phyloP scores from a whole-genome alignment of 2,329 filamentous ascomycete genomes.

The Bipolaris zeicola region DNA sequence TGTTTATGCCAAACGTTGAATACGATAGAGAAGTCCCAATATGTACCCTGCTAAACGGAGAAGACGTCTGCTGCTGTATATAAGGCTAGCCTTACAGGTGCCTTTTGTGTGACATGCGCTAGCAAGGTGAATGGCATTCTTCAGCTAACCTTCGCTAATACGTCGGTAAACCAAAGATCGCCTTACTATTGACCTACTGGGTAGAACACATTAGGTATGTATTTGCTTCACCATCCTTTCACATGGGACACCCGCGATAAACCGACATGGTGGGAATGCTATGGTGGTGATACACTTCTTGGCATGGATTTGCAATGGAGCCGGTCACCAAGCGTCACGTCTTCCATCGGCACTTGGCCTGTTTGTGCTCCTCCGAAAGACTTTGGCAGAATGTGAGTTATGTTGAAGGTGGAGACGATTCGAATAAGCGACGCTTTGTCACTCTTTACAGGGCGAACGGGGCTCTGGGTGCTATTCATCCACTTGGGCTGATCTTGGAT shows the following conservation, averaged over 20 bases:
- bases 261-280: slow-evolving; percentile 18
- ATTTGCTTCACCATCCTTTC: too few species aligned
- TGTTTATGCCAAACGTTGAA: background rate
- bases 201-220: too few species aligned
- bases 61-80: too few species aligned
- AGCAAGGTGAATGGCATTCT: too few species aligned
- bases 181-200: too few species aligned
- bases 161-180: too few species aligned
- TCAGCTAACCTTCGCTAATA: too few species aligned
- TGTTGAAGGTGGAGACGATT: slow-evolving; percentile 14
- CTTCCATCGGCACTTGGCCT: slow-evolving; percentile 14
- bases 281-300: slow-evolving; percentile 17
- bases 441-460: slow-evolving; percentile 10
- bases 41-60: background rate
- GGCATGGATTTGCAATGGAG: slow-evolving; percentile 19
- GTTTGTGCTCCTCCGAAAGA: slow-evolving; percentile 11
- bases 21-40: background rate
- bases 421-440: slow-evolving; percentile 14
- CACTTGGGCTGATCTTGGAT: slow-evolving; percentile 17
- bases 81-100: too few species aligned
- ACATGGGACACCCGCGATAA: slow-evolving; percentile 10
- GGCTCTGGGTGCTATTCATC: slow-evolving; percentile 12
- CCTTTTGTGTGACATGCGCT: too few species aligned
- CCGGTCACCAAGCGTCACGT: slow-evolving; percentile 2
- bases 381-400: slow-evolving; percentile 10